These are phyloP conservation scores for Epithemia pelagica DNA, from an alignment of 108 stramenopile genomes.

Conservation along the genomic window DNA sequence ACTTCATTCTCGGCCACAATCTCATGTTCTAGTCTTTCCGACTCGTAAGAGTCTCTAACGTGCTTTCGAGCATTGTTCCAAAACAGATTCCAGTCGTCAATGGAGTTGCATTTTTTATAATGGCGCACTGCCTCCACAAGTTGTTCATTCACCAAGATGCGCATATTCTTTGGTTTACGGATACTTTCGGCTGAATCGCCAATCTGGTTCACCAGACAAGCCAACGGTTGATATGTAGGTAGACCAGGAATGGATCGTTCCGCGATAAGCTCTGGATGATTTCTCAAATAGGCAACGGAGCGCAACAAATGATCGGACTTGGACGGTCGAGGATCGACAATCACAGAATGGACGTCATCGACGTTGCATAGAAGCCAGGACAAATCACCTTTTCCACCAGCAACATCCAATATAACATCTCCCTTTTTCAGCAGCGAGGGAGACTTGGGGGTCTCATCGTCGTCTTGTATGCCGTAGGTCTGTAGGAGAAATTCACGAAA, in stretches of 20 bases:
- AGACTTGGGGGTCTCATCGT: neutral
- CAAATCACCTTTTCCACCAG: slow-evolving; percentile 82
- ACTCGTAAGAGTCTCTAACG: neutral
- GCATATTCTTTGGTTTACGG: slow-evolving; percentile 29
- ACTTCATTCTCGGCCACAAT: slow-evolving; percentile 8
- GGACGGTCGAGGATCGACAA: slow-evolving; percentile 63
- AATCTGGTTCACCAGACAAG: slow-evolving; percentile 30
- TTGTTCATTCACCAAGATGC: slow-evolving; percentile 40
- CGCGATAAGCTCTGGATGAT: slow-evolving; percentile 48
- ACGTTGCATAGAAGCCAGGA: slow-evolving; percentile 56
- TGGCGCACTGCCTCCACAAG: slow-evolving; percentile 32
- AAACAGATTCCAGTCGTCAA: neutral
- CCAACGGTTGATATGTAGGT: slow-evolving; percentile 60
- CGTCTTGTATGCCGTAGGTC: slow-evolving; percentile 18
- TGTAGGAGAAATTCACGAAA: slow-evolving; percentile 51
- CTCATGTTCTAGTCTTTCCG: too few species aligned
- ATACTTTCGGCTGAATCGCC: neutral
- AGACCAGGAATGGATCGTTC: slow-evolving; percentile 37
- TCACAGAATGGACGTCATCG: slow-evolving; percentile 48
- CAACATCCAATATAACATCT: slow-evolving; percentile 60
- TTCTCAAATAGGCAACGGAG: slow-evolving; percentile 39
- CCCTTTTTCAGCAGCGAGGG: neutral
- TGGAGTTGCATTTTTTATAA: neutral
- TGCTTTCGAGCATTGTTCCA: neutral
- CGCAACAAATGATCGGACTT: slow-evolving; percentile 26